Conservation (phyloP, 2,329 filamentous ascomycete species). For the Xylariaceae sp. region DNA sequence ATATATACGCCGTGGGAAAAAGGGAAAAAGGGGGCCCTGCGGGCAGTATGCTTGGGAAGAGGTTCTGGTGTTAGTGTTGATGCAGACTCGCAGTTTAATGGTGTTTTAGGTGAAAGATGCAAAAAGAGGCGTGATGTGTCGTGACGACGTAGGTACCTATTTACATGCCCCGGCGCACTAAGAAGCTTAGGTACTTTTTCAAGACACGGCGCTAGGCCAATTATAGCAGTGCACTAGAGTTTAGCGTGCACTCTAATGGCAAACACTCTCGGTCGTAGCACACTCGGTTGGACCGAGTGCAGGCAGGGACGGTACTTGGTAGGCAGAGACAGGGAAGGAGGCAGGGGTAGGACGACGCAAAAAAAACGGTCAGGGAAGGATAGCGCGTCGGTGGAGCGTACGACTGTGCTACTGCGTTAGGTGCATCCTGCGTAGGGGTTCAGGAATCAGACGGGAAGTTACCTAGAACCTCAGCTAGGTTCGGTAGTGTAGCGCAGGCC, state of each 20-base stretch:
- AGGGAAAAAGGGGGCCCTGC: not conserved
- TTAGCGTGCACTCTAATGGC: not conserved
- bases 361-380: not conserved
- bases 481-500: too few relatives aligned
- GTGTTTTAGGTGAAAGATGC: not conserved
- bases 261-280: not conserved
- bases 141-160: constrained; percentile 3
- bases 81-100: not conserved
- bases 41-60: not conserved
- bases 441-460: too few relatives aligned
- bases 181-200: not conserved
- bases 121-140: constrained; percentile 3
- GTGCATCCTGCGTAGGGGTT: too few relatives aligned
- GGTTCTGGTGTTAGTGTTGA: not conserved
- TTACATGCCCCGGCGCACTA: not conserved
- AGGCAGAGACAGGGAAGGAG: not conserved
- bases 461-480: too few relatives aligned
- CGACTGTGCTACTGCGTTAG: too few relatives aligned
- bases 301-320: not conserved
- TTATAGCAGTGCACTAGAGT: not conserved
- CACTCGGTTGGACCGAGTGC: not conserved
- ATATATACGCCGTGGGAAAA: too few relatives aligned
- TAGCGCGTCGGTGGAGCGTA: too few relatives aligned
- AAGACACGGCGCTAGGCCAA: not conserved
- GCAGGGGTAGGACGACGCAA: not conserved